phyloP scores from a whole-genome alignment of 768 basidiomycete species.

The Myochromella boudieri region DNA sequence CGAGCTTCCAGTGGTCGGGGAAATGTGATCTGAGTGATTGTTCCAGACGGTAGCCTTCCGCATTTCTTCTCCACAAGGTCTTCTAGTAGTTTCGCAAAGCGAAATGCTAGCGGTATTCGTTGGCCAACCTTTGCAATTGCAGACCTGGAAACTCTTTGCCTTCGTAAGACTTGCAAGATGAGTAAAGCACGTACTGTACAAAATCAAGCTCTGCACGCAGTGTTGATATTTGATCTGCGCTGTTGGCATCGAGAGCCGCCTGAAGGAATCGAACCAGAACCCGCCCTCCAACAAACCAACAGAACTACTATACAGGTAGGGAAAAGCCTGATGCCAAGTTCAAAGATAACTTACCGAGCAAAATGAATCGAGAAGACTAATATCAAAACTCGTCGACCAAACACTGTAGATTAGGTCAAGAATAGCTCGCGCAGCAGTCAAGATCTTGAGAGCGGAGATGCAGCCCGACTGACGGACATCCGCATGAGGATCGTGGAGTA shows the following conservation, averaged over 20 bases:
- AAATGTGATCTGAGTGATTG: conserved; percentile 32
- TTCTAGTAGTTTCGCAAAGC: conserved; percentile 58
- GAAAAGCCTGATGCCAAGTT: background rate
- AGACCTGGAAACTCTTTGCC: conserved; percentile 32
- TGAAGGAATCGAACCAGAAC: conserved; percentile 67
- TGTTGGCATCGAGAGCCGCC: conserved; percentile 58
- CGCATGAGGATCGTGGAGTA: conserved; percentile 78
- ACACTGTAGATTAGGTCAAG: conserved; percentile 67
- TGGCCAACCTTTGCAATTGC: conserved; percentile 65
- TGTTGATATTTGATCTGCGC: conserved; percentile 55
- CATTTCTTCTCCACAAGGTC: conserved; percentile 42
- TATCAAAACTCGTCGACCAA: conserved; percentile 70
- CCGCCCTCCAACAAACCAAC: conserved; percentile 69
- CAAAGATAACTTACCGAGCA: conserved; percentile 48
- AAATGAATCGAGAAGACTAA: conserved; percentile 69
- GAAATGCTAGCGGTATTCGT: conserved; percentile 64
- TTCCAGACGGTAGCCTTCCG: conserved; percentile 27
- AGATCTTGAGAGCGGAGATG: conserved; percentile 66
- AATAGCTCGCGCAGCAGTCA: conserved; percentile 64
- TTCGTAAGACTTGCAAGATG: conserved; percentile 1
- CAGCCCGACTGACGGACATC: conserved; percentile 57
- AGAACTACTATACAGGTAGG: conserved; percentile 39
- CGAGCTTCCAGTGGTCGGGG: conserved; percentile 31
- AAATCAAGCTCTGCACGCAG: conserved; percentile 66
- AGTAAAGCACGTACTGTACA: conserved; percentile 48